Evolutionary conservation across 306 rosid species (phyloP).

Genomic region (Elaeagnus macrophylla): DNA sequence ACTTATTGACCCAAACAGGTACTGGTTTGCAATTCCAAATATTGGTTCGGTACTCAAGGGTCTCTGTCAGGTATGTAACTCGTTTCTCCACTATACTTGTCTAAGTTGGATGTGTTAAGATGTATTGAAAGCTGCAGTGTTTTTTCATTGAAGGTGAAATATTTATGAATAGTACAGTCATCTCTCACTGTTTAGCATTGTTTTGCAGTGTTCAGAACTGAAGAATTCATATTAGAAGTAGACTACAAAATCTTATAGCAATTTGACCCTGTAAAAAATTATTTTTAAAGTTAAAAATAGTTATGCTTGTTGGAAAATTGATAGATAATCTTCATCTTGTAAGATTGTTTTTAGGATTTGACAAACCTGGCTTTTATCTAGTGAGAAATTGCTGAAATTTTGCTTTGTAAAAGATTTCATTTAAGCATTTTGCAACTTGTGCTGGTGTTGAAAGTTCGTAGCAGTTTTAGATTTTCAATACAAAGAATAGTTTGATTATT

Average conservation of each 20-base stretch:
- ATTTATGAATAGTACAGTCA: neutral
- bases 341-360: too few species aligned
- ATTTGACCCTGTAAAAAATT: too few species aligned
- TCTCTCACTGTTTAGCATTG: too few species aligned
- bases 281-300: too few species aligned
- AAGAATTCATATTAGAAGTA: too few species aligned
- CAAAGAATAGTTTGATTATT: neutral
- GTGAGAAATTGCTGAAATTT: too few species aligned
- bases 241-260: too few species aligned
- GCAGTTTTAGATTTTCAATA: neutral
- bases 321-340: too few species aligned
- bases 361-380: too few species aligned
- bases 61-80: slow-evolving; percentile 64
- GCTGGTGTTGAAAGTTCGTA: neutral
- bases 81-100: neutral
- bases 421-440: neutral
- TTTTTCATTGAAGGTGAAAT: neutral
- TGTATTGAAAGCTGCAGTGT: neutral
- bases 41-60: slow-evolving; percentile 80
- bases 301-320: too few species aligned
- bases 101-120: neutral
- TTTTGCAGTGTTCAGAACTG: too few species aligned
- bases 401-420: too few species aligned
- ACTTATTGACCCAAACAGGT: slow-evolving; percentile 73
- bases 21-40: slow-evolving; percentile 83